A percentile compares a stretch with the other conserved stretches of the same genome.
Conservation (phyloP, 768 basidiomycete genomes). For the Amanita thiersii region DNA sequence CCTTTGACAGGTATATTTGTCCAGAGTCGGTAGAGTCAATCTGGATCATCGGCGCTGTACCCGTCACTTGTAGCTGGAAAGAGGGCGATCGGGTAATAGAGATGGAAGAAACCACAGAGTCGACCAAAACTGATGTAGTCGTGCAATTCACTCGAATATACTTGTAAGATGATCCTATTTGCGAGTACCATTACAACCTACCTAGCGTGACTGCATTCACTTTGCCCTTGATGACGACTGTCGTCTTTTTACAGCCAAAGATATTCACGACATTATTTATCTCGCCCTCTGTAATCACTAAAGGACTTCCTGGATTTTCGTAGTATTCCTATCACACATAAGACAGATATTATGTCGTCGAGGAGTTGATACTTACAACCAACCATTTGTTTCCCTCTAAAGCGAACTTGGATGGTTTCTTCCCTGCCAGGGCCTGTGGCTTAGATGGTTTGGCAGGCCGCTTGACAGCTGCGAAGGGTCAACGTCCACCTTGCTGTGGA, state of each 20-base stretch:
- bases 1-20: constrained; percentile 86
- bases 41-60: constrained; percentile 85
- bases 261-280: constrained; percentile 82
- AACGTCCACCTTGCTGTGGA: too few relatives aligned
- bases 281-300: constrained; percentile 71
- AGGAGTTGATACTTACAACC: constrained; percentile 46
- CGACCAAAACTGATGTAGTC: constrained; percentile 82
- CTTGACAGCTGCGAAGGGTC: constrained; percentile 30
- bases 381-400: constrained; percentile 93
- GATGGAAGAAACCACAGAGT: constrained; percentile 88
- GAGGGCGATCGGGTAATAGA: constrained; percentile 88
- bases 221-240: constrained; percentile 84
- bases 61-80: constrained; percentile 88
- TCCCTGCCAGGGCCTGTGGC: constrained; percentile 73
- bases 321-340: constrained; percentile 67
- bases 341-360: neutral
- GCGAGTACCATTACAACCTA: constrained; percentile 26
- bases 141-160: constrained; percentile 66
- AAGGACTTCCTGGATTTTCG: constrained; percentile 58
- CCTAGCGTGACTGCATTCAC: constrained; percentile 89
- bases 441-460: constrained; percentile 79
- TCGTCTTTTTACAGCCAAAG: constrained; percentile 83
- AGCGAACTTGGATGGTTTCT: constrained; percentile 86
- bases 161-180: constrained; percentile 3
- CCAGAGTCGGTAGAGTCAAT: constrained; percentile 94